Evolutionary conservation across 2,329 filamentous ascomycete species (phyloP).

Genomic region (Pseudopyricularia javanii): DNA sequence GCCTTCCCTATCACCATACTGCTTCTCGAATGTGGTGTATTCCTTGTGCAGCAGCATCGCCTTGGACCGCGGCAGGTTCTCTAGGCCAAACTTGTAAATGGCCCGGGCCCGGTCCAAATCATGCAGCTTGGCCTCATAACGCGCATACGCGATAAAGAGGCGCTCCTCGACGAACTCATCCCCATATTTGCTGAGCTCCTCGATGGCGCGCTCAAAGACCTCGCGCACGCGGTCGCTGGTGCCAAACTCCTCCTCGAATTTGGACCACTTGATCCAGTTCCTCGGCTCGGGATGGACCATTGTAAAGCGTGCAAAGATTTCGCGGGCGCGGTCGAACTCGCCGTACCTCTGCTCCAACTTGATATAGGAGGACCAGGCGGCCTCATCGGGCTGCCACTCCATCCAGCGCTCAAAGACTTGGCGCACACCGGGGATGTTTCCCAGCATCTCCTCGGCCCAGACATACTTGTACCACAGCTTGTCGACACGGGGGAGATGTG

Average conservation of each 20-base stretch:
- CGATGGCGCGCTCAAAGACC: constrained; percentile 79
- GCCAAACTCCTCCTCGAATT: constrained; percentile 91
- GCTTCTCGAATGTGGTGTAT: constrained; percentile 97
- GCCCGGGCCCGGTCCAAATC: constrained; percentile 88
- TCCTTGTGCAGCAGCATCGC: constrained; percentile 79
- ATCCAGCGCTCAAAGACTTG: constrained; percentile 98
- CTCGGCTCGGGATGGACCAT: constrained; percentile 85
- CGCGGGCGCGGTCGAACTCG: constrained; percentile 80
- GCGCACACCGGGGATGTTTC: constrained; percentile 81
- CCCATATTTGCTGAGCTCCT: constrained; percentile 51
- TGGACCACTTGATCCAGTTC: constrained; percentile 98
- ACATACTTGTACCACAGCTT: constrained; percentile 99
- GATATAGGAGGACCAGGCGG: constrained; percentile 91
- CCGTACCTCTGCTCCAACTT: constrained; percentile 93
- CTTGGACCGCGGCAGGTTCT: constrained; percentile 78
- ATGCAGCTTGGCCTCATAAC: constrained; percentile 87
- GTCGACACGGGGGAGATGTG: constrained; percentile 78
- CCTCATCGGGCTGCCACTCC: constrained; percentile 94
- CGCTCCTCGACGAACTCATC: constrained; percentile 95
- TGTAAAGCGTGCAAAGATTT: constrained; percentile 83
- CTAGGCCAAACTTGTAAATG: constrained; percentile 94
- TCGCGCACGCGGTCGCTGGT: constrained; percentile 86
- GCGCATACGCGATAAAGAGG: constrained; percentile 89
- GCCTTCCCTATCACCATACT: constrained; percentile 85
- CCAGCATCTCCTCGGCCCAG: constrained; percentile 96